These are phyloP conservation scores for Carex pumila DNA, from an alignment of 176 grass and related monocot species.

Conservation along the genomic window DNA sequence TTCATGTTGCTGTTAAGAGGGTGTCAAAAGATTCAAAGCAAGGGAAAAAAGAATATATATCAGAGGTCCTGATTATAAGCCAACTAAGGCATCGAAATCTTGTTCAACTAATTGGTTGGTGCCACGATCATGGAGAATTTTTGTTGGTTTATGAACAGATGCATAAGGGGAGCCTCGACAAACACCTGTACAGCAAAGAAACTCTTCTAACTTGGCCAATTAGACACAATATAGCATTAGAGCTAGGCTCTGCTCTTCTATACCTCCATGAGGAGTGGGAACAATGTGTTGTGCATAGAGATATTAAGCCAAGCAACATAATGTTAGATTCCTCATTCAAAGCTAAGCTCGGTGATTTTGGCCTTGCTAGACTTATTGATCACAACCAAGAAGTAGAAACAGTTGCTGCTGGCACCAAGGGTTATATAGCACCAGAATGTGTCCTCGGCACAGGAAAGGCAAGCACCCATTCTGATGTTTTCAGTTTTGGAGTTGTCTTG, in stretches of 20 bases:
- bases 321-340: not conserved
- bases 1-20: no score
- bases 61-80: no score
- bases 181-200: constrained; percentile 25
- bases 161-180: constrained; percentile 36
- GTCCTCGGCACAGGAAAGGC: not conserved
- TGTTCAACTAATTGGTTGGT: constrained; percentile 39
- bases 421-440: not conserved
- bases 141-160: constrained; percentile 36
- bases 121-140: constrained; percentile 14
- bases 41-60: no score
- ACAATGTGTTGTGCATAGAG: not conserved
- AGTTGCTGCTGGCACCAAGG: not conserved
- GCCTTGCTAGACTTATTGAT: not conserved
- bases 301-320: constrained; percentile 1
- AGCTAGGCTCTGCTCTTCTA: not conserved
- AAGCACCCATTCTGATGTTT: not conserved
- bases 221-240: not conserved
- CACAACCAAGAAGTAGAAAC: not conserved
- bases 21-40: no score
- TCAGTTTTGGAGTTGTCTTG: not conserved
- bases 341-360: not conserved
- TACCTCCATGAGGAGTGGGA: not conserved
- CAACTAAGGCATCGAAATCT: no score
- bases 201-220: constrained; percentile 17